These are phyloP conservation scores for Solanum piurae DNA, from an alignment of 257 asterid species.

Conservation along the genomic window DNA sequence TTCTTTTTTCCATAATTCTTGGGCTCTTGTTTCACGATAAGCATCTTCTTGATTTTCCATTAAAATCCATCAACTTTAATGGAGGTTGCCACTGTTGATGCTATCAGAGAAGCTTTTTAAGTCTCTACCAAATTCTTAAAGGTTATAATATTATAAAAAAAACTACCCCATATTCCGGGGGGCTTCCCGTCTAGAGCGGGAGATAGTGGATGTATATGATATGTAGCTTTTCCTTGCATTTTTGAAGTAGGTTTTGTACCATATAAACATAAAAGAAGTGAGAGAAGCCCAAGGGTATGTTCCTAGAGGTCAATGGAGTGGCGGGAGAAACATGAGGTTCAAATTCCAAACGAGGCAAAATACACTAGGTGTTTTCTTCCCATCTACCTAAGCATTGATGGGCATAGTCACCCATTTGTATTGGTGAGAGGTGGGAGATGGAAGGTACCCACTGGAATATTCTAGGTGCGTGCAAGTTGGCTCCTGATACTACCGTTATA, in stretches of 20 bases:
- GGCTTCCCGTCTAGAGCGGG: no score
- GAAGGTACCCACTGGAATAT: neutral
- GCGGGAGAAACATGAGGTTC: neutral
- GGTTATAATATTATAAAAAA: neutral
- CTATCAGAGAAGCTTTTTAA: neutral
- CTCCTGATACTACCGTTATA: neutral
- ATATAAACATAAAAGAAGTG: neutral
- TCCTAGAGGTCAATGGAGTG: neutral
- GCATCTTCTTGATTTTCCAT: neutral
- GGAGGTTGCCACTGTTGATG: neutral
- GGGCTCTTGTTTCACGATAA: neutral
- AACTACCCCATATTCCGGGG: neutral
- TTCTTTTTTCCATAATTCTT: neutral
- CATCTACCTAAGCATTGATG: neutral
- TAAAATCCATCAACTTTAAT: neutral
- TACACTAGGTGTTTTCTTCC: neutral
- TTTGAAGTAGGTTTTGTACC: neutral
- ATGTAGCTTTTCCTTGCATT: neutral
- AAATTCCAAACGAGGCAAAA: neutral
- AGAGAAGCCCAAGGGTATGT: neutral
- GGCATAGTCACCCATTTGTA: neutral
- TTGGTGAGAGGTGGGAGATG: neutral
- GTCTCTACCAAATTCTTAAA: neutral
- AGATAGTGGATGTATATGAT: neutral
- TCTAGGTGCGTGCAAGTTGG: neutral